phyloP scores from a whole-genome alignment of 106 monocot species.

The Allium sativum region DNA sequence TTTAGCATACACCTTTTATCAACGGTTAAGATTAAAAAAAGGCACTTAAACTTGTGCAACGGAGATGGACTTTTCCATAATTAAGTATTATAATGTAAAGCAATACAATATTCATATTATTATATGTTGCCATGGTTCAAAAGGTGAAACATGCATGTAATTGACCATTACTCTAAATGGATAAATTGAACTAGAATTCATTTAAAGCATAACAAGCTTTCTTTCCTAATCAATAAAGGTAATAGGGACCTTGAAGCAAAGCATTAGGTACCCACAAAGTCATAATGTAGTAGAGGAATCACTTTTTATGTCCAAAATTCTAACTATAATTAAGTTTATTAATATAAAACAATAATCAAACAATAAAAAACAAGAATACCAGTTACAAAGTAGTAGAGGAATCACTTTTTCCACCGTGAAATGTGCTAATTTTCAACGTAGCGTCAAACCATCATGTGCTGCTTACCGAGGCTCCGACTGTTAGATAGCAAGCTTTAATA shows the following conservation, averaged over 20 bases:
- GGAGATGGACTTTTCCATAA: conserved; percentile 34
- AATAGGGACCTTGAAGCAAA: too few relatives aligned
- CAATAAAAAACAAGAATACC: too few relatives aligned
- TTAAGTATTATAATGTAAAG: conserved; percentile 6
- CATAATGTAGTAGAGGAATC: conserved; percentile 13
- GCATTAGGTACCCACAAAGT: conserved; percentile 18
- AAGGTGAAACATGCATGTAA: conserved; percentile 27
- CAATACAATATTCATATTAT: not conserved
- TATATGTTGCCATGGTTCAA: conserved; percentile 16
- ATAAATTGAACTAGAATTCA: conserved; percentile 25
- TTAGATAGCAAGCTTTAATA: too few relatives aligned
- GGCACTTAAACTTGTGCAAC: conserved; percentile 6
- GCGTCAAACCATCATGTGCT: too few relatives aligned
- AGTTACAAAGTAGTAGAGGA: too few relatives aligned
- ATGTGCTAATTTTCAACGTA: too few relatives aligned
- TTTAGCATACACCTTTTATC: conserved; percentile 11
- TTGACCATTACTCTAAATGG: conserved; percentile 12
- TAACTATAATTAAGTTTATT: too few relatives aligned
- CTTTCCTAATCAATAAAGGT: not conserved
- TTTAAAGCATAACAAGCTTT: conserved; percentile 2
- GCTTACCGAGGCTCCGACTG: too few relatives aligned
- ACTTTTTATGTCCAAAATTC: conserved; percentile 12
- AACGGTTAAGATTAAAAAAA: conserved; percentile 16
- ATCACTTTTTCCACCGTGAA: too few relatives aligned
- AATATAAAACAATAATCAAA: too few relatives aligned